Conservation (phyloP, 306 rosid genomes). For the Corylus avellana region DNA sequence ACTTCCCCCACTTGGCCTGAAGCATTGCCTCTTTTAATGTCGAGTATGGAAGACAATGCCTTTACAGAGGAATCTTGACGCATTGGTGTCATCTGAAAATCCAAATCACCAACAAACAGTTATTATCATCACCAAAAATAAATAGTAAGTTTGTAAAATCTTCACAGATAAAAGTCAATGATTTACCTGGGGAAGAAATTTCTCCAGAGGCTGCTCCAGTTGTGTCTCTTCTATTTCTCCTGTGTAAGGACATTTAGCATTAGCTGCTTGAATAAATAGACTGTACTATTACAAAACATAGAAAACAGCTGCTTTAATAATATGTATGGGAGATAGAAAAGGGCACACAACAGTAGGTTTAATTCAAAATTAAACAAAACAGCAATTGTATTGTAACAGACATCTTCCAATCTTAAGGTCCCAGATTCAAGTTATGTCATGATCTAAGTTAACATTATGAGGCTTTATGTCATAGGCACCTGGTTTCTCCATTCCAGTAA, state of each 20-base stretch:
- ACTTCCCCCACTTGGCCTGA: slow-evolving; percentile 47
- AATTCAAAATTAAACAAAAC: neutral
- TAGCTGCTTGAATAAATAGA: slow-evolving; percentile 16
- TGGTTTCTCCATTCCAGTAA: neutral
- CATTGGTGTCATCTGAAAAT: slow-evolving; percentile 49
- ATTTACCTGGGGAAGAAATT: slow-evolving; percentile 44
- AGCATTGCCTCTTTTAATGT: slow-evolving; percentile 33
- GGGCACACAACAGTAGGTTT: neutral
- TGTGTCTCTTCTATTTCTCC: slow-evolving; percentile 46
- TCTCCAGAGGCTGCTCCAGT: slow-evolving; percentile 37
- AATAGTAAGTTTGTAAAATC: slow-evolving; percentile 2
- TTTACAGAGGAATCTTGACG: slow-evolving; percentile 38
- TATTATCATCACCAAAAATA: slow-evolving; percentile 10
- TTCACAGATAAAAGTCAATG: slow-evolving; percentile 24
- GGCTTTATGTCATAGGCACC: neutral
- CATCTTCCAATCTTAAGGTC: neutral
- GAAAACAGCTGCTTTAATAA: slow-evolving; percentile 21
- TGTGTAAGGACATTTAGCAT: slow-evolving; percentile 28
- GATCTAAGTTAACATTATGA: neutral
- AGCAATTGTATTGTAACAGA: neutral
- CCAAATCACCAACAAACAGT: slow-evolving; percentile 32
- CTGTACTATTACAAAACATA: slow-evolving; percentile 22
- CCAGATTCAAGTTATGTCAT: neutral
- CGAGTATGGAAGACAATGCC: slow-evolving; percentile 37
- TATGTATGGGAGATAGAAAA: neutral